These are phyloP conservation scores for Metschnikowia arizonensis DNA, from an alignment of 805 yeast genomes.

Conservation along the genomic window DNA sequence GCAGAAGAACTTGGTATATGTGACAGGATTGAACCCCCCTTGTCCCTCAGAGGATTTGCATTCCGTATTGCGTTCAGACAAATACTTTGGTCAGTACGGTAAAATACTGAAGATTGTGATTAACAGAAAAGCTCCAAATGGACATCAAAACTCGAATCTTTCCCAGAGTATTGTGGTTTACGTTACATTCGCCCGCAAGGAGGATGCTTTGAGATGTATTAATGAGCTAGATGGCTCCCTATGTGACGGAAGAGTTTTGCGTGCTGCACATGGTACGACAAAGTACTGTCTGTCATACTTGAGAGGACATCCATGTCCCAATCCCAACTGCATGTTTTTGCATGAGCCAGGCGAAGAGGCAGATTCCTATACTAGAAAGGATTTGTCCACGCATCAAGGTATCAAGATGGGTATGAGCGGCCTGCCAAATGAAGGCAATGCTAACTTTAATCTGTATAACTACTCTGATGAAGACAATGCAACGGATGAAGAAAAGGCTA, in stretches of 20 bases:
- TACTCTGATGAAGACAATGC: slow-evolving; percentile 13
- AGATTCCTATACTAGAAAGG: slow-evolving; percentile 89
- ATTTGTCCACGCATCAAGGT: slow-evolving; percentile 71
- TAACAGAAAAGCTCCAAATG: slow-evolving; percentile 61
- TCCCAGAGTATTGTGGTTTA: slow-evolving; percentile 89
- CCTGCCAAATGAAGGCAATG: slow-evolving; percentile 15
- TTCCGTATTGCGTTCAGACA: slow-evolving; percentile 76
- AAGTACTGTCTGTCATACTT: slow-evolving; percentile 96
- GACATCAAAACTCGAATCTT: slow-evolving; percentile 33
- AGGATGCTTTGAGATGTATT: slow-evolving; percentile 93
- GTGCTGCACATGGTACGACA: slow-evolving; percentile 98
- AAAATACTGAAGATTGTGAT: slow-evolving; percentile 91
- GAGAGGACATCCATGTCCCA: slow-evolving; percentile 94
- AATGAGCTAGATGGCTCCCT: slow-evolving; percentile 88
- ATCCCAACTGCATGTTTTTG: slow-evolving; percentile 97
- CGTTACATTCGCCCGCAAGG: slow-evolving; percentile 88
- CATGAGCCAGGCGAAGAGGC: slow-evolving; percentile 99
- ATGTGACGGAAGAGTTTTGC: slow-evolving; percentile 82
- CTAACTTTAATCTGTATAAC: slow-evolving; percentile 13
- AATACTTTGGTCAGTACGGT: slow-evolving; percentile 98
- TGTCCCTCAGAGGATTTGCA: slow-evolving; percentile 81
- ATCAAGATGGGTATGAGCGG: slow-evolving; percentile 52
- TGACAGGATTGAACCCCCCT: slow-evolving; percentile 88
- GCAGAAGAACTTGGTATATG: slow-evolving; percentile 94
- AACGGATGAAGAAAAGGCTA: slow-evolving; percentile 11